A percentile compares a stretch with the other conserved stretches of the same genome.
These are phyloP conservation scores for Zygotorulaspora chibaensis DNA, from an alignment of 805 yeast genomes.

Conservation along the genomic window DNA sequence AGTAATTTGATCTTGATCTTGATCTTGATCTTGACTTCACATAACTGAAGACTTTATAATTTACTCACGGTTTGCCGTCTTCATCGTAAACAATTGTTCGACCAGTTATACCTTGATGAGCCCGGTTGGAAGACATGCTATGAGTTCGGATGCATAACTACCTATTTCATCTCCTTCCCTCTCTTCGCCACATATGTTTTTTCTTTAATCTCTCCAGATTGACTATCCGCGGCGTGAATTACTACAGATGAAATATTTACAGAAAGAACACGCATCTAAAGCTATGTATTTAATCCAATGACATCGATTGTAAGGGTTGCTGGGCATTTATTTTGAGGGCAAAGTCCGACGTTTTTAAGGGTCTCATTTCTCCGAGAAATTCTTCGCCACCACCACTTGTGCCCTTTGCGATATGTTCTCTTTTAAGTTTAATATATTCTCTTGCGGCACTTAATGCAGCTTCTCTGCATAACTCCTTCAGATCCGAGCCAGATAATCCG, in stretches of 20 bases:
- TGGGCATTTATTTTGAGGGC: constrained; percentile 30
- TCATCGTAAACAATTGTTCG: constrained; percentile 69
- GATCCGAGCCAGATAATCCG: constrained; percentile 86
- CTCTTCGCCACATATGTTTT: too few relatives aligned
- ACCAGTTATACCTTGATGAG: constrained; percentile 56
- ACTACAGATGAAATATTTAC: background rate
- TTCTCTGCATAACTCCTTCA: constrained; percentile 85
- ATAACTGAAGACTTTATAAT: background rate
- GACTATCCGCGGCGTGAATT: background rate
- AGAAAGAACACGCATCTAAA: background rate
- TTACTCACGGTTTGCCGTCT: constrained; percentile 87
- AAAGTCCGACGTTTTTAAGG: constrained; percentile 63
- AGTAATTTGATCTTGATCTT: constrained; percentile 3
- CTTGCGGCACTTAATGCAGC: constrained; percentile 89
- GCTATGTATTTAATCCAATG: constrained; percentile 18
- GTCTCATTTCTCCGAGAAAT: constrained; percentile 48
- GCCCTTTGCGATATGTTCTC: constrained; percentile 33
- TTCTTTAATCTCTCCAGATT: too few relatives aligned
- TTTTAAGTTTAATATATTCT: constrained; percentile 69
- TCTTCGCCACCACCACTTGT: constrained; percentile 24
- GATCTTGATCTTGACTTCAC: background rate
- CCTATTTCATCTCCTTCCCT: too few relatives aligned
- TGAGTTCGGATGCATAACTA: too few relatives aligned
- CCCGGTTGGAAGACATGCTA: constrained; percentile 24
- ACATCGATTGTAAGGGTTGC: constrained; percentile 20